Evolutionary conservation across 75 land plant species (phyloP).

Genomic region (Sequoia sempervirens): DNA sequence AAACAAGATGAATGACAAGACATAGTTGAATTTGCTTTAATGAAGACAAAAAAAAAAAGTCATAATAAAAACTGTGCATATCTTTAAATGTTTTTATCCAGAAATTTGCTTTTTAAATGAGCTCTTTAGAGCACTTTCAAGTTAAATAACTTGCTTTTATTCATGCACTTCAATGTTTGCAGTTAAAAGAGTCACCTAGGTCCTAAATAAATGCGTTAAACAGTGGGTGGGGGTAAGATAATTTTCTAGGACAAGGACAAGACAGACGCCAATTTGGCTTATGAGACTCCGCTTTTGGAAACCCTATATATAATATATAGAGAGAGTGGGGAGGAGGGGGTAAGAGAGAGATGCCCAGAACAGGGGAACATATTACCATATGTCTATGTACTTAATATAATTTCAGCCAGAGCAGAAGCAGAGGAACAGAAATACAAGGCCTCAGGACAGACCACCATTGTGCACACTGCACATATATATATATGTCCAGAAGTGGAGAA

Average conservation of each 20-base stretch:
- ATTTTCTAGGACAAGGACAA: too few relatives aligned
- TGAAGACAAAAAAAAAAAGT: too few relatives aligned
- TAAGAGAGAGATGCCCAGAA: too few relatives aligned
- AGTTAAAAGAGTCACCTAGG: background rate
- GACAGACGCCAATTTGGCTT: too few relatives aligned
- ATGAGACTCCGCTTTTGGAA: too few relatives aligned
- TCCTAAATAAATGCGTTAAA: background rate
- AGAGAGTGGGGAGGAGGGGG: too few relatives aligned
- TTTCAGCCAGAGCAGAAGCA: background rate
- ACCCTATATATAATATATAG: too few relatives aligned
- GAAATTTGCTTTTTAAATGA: background rate
- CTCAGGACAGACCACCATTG: background rate
- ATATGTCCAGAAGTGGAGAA: too few relatives aligned
- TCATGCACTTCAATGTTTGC: background rate
- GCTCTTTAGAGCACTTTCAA: background rate
- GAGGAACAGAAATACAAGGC: background rate
- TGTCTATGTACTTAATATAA: background rate
- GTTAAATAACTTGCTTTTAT: background rate
- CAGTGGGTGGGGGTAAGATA: too few relatives aligned
- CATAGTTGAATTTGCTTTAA: background rate
- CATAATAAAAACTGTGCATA: too few relatives aligned
- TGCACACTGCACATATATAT: background rate
- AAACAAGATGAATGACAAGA: background rate
- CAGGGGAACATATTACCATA: background rate
- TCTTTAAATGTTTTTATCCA: too few relatives aligned